phyloP scores from a whole-genome alignment of 2,329 filamentous ascomycete species.

The Kalmusia sp. region DNA sequence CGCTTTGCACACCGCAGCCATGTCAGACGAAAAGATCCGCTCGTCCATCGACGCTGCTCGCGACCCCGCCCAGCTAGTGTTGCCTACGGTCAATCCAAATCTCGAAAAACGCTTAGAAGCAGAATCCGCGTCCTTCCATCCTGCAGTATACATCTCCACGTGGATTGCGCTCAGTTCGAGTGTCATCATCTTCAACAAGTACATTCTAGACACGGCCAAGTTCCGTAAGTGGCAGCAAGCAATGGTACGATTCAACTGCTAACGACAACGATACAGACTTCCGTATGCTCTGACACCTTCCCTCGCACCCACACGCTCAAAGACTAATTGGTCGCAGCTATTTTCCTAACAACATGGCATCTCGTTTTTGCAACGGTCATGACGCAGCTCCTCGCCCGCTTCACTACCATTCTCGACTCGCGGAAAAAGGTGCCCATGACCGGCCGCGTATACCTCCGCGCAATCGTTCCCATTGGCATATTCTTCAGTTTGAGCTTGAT shows the following conservation, averaged over 20 bases:
- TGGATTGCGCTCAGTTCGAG: conserved; percentile 94
- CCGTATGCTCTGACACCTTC: conserved; percentile 48
- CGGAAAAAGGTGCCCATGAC: conserved; percentile 98
- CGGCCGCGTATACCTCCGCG: conserved; percentile 86
- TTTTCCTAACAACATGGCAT: conserved; percentile 90
- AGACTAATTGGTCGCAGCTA: conserved; percentile 60
- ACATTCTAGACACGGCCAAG: conserved; percentile 83
- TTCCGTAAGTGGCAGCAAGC: conserved; percentile 69
- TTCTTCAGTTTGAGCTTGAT: conserved; percentile 97
- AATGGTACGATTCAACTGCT: conserved; percentile 23
- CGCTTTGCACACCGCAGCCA: conserved; percentile 45
- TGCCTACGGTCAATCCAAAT: conserved; percentile 82
- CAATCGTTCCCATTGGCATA: conserved; percentile 91
- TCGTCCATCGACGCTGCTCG: conserved; percentile 78
- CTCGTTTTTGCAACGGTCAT: conserved; percentile 90
- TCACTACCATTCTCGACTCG: conserved; percentile 88
- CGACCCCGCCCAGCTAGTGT: conserved; percentile 65
- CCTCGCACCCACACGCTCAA: background rate
- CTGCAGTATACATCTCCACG: conserved; percentile 83
- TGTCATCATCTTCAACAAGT: conserved; percentile 99
- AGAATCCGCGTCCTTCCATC: conserved; percentile 70
- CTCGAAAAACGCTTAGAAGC: conserved; percentile 71
- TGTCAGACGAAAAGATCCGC: conserved; percentile 80
- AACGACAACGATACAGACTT: conserved; percentile 51
- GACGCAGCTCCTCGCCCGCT: conserved; percentile 91